Base-by-base conservation (phyloP, 495 filamentous ascomycete species). In the Aspergillus cavernicola region DNA sequence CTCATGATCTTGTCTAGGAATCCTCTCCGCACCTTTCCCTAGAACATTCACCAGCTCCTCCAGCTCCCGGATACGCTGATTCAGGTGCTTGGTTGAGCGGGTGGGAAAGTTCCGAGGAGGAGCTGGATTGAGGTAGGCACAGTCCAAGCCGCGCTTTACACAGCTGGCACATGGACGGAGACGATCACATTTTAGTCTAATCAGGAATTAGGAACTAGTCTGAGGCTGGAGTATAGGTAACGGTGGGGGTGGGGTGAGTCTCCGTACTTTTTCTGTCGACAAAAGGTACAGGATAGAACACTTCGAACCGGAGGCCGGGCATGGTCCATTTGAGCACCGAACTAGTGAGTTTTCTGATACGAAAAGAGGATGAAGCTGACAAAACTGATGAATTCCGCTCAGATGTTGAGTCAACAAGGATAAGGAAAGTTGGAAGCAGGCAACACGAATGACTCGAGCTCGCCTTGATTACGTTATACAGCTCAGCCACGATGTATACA, bases 231-330 rank as follows among this genome's bases (percentile, higher is more conserved):
- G n/a, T 33, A 23, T 20, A 36, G 4, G n/a, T 22, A 5, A 33
- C 3, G 37, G 6, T 5, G 3, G 15, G 16, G 9, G 31, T 28
- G 24, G 6, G 18, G 12, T 13, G 29, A 20, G 12, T 37, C n/a
- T 39, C n/a, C n/a, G 8, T 33, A 42, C 48, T 51, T 51, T 15
- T 51, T 51, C 18, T 51, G 48, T 51, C 48, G 24, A 10, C 48
- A 51, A 16, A 51, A 51, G 13, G 48, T 51, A 15, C 48, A 51
- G 36, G 48, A 51, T 9, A 51, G 26, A 16, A 51, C 28, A 11
- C 23, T 40, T 41, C 48, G 48, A n/a, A 46, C 22, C 13, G 36
- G 24, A 33, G 37, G 4, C 9, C 31, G 44, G 6, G 29, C 15
- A 5, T 35, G 29, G 28, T 47, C 44, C 44, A 47, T 47, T 41